Conservation (phyloP, 306 rosid species). For the Cucumis melo region DNA sequence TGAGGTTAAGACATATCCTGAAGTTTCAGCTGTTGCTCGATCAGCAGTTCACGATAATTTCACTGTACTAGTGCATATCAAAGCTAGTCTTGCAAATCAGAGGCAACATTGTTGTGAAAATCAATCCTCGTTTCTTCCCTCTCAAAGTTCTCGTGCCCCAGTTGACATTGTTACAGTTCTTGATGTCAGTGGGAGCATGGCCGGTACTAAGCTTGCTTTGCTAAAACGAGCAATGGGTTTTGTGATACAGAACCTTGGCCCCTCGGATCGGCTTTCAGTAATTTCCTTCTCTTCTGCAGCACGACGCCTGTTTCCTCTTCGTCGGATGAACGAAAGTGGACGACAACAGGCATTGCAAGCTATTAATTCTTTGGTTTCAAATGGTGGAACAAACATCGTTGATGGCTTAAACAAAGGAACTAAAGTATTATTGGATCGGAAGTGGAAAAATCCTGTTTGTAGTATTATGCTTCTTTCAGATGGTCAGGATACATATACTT, state of each 20-base stretch:
- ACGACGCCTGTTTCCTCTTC: constrained; percentile 9
- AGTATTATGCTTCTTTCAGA: constrained; percentile 9
- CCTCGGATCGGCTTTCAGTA: constrained; percentile 12
- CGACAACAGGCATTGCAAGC: constrained; percentile 13
- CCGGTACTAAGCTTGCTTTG: constrained; percentile 14
- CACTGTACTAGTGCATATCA: constrained; percentile 10
- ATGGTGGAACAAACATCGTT: constrained; percentile 10
- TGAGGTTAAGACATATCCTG: constrained; percentile 7
- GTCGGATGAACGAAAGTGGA: constrained; percentile 9
- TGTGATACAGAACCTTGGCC: constrained; percentile 10
- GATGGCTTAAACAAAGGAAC: constrained; percentile 12
- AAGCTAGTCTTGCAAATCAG: neutral
- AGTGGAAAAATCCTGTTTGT: constrained; percentile 9
- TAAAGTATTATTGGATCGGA: constrained; percentile 6
- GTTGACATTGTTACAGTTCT: constrained; percentile 12
- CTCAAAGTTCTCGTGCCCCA: constrained; percentile 8
- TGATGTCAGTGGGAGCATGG: constrained; percentile 17
- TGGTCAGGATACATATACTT: constrained; percentile 11
- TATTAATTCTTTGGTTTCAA: constrained; percentile 9
- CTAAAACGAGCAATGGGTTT: constrained; percentile 14
- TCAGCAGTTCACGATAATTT: neutral
- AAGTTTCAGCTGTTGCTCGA: constrained; percentile 6
- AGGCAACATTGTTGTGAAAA: neutral
- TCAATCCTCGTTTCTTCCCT: neutral
- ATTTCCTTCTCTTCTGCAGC: constrained; percentile 13